Evolutionary conservation across 495 filamentous ascomycete genomes (phyloP).

Genomic region (Penicillium manginii): DNA sequence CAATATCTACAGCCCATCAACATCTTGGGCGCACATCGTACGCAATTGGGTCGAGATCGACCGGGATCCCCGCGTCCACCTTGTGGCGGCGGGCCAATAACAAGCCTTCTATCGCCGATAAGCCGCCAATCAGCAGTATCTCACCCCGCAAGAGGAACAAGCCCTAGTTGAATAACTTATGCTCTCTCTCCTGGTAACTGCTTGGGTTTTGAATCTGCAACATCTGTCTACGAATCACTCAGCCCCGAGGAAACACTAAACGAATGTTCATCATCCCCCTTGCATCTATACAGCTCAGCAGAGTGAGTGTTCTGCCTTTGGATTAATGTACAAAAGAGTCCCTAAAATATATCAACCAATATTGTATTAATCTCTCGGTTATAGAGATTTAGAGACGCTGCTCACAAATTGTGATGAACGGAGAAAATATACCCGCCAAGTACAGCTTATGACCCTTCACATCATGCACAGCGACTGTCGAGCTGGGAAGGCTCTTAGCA

Average conservation of each 20-base stretch:
- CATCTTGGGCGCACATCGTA: slow-evolving; percentile 10
- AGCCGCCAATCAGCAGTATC: slow-evolving; percentile 19
- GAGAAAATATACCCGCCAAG: slow-evolving; percentile 12
- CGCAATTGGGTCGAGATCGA: slow-evolving; percentile 6
- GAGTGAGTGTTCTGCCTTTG: too few relatives aligned
- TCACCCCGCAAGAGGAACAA: slow-evolving; percentile 15
- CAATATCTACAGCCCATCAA: not conserved
- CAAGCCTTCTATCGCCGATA: slow-evolving; percentile 15
- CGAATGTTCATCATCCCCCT: too few relatives aligned
- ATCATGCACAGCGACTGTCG: slow-evolving; percentile 17
- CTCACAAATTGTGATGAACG: slow-evolving; percentile 16
- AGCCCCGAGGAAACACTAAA: too few relatives aligned
- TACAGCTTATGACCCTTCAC: slow-evolving; percentile 6
- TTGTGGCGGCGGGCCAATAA: slow-evolving; percentile 14
- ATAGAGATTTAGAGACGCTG: not conserved
- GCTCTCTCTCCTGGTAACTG: too few relatives aligned
- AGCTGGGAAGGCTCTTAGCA: slow-evolving; percentile 10
- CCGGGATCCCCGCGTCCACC: not conserved
- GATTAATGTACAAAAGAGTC: too few relatives aligned
- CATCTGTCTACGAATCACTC: too few relatives aligned
- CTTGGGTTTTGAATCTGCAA: too few relatives aligned
- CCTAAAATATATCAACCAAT: too few relatives aligned
- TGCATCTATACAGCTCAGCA: too few relatives aligned
- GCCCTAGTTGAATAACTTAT: slow-evolving; percentile 14
- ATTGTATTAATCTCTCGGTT: too few relatives aligned